Conservation (phyloP, 2,329 filamentous ascomycete species). For the Aureobasidium sp. region DNA sequence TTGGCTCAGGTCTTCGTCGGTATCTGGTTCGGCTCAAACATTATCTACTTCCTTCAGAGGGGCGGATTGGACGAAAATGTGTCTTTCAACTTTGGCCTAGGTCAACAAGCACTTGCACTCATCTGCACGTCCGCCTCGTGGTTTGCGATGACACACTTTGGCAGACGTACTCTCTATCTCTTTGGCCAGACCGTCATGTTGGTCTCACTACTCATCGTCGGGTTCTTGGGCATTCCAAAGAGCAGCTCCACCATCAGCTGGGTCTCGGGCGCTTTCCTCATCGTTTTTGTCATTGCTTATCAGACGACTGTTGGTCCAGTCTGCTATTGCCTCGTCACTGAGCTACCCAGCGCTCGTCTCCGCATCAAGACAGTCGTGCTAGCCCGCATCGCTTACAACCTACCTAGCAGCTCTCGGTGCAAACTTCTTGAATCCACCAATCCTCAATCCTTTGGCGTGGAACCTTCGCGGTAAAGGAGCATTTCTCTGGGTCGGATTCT, state of each 20-base stretch:
- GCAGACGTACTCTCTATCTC: conserved; percentile 35
- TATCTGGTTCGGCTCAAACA: conserved; percentile 28
- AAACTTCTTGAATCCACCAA: conserved; percentile 22
- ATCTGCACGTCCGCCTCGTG: conserved; percentile 24
- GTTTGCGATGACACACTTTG: conserved; percentile 31
- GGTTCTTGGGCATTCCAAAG: conserved; percentile 18
- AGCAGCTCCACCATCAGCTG: conserved; percentile 22
- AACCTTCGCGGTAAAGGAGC: conserved; percentile 31
- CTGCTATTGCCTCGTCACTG: conserved; percentile 25
- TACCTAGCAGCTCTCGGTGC: not conserved
- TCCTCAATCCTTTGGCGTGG: conserved; percentile 27
- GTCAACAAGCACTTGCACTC: conserved; percentile 22
- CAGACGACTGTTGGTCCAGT: conserved; percentile 26
- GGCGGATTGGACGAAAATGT: conserved; percentile 29
- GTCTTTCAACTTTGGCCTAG: conserved; percentile 33
- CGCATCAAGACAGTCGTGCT: conserved; percentile 25
- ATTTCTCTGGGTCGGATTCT: conserved; percentile 38
- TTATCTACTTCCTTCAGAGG: conserved; percentile 34
- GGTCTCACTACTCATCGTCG: conserved; percentile 21
- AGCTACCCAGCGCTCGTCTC: conserved; percentile 24
- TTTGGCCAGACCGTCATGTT: conserved; percentile 29
- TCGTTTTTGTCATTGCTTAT: conserved; percentile 39
- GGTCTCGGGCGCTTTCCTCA: conserved; percentile 42
- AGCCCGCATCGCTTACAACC: conserved; percentile 22
- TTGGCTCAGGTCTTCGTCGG: conserved; percentile 28